These are phyloP conservation scores for Hortiboletus campestris DNA, from an alignment of 768 basidiomycete species.

Conservation along the genomic window DNA sequence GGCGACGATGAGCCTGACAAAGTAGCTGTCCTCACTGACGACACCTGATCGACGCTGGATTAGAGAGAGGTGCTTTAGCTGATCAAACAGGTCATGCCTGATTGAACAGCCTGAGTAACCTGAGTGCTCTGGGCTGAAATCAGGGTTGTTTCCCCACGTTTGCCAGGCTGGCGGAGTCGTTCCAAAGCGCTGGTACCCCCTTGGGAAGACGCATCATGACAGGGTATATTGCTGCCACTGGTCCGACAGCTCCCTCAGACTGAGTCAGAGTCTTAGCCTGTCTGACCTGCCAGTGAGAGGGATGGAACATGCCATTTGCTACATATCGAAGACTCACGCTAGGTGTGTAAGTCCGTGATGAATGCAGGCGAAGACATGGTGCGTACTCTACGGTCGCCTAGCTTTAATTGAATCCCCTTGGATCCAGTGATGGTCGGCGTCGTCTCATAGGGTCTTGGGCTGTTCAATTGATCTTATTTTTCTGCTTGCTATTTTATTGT, in stretches of 20 bases:
- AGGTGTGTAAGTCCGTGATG: slow-evolving; percentile 64
- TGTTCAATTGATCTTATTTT: slow-evolving; percentile 76
- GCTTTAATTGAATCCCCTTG: too few relatives aligned
- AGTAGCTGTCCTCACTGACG: slow-evolving; percentile 48
- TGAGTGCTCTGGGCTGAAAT: slow-evolving; percentile 47
- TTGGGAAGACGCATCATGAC: slow-evolving; percentile 61
- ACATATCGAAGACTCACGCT: slow-evolving; percentile 46
- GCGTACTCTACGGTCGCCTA: neutral
- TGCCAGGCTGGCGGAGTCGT: slow-evolving; percentile 66
- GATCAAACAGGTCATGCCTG: slow-evolving; percentile 36
- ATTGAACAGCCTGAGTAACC: slow-evolving; percentile 63
- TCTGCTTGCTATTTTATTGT: slow-evolving; percentile 28
- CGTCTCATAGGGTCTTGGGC: slow-evolving; percentile 78
- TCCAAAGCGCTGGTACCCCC: slow-evolving; percentile 65
- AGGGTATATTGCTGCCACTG: slow-evolving; percentile 64
- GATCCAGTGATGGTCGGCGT: neutral
- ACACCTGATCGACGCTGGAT: slow-evolving; percentile 35
- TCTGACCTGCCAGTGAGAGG: too few relatives aligned
- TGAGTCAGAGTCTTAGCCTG: neutral
- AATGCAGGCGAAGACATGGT: slow-evolving; percentile 70
- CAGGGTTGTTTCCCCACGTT: slow-evolving; percentile 52
- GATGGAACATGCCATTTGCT: neutral
- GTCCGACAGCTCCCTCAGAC: slow-evolving; percentile 73
- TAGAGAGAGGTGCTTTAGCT: neutral
- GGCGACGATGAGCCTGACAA: slow-evolving; percentile 21